These are phyloP conservation scores for Lepidium sativum DNA, from an alignment of 345 rosid species.

Conservation along the genomic window DNA sequence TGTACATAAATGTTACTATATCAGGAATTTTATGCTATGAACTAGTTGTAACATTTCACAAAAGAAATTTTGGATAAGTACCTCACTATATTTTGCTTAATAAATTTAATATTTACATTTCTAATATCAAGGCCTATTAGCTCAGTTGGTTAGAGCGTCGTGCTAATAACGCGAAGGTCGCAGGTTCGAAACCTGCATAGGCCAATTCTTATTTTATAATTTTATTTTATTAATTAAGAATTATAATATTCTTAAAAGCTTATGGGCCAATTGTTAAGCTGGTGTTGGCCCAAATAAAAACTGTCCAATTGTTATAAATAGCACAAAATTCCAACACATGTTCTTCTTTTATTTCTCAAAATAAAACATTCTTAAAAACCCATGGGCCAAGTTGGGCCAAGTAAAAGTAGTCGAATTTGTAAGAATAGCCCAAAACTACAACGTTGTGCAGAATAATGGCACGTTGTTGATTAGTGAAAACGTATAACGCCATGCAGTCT, in stretches of 20 bases:
- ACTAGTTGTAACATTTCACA: not conserved
- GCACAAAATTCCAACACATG: too few species aligned
- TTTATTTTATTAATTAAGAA: too few species aligned
- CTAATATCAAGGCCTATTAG: slow-evolving; percentile 3
- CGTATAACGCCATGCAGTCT: slow-evolving; percentile 12
- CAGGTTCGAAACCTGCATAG: slow-evolving; percentile 33
- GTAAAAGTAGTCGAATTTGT: not conserved
- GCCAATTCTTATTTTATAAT: not conserved
- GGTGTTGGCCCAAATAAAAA: too few species aligned
- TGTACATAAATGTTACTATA: not conserved
- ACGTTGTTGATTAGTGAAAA: not conserved
- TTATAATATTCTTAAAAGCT: too few species aligned
- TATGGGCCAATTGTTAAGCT: too few species aligned
- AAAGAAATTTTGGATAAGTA: not conserved
- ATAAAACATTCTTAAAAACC: not conserved
- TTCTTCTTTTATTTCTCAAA: too few species aligned
- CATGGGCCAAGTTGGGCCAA: not conserved
- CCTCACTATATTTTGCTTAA: not conserved
- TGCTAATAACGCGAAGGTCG: slow-evolving; percentile 97
- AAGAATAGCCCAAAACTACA: not conserved
- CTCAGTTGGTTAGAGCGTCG: slow-evolving; percentile 56
- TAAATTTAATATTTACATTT: too few species aligned
- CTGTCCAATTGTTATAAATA: too few species aligned
- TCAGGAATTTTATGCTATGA: not conserved
- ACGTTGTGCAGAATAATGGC: not conserved